Percentiles rank a stretch among this genome's conserved stretches.
Conservation (phyloP, 441 rosid species). For the Syzygium malaccense region DNA sequence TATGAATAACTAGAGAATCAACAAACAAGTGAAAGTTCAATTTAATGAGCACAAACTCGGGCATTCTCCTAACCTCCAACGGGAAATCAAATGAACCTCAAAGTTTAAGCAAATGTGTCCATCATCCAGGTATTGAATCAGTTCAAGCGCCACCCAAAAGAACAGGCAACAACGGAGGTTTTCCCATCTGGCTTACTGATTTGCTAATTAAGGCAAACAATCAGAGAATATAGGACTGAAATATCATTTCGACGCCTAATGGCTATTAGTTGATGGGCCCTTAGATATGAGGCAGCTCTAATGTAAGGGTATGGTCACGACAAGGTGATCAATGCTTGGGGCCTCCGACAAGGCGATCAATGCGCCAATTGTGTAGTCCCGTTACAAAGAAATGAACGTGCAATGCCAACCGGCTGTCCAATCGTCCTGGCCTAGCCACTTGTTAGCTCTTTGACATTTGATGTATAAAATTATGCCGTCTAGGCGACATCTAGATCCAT, state of each 20-base stretch:
- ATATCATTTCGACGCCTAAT: too few species aligned
- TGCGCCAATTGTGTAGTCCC: not conserved
- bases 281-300: not conserved
- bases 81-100: too few species aligned
- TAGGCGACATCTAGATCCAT: not conserved
- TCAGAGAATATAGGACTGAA: too few species aligned
- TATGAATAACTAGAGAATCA: not conserved
- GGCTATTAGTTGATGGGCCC: not conserved
- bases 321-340: not conserved
- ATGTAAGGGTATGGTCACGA: not conserved
- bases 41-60: not conserved
- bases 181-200: not conserved
- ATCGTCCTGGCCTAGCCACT: not conserved
- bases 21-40: not conserved
- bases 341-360: not conserved
- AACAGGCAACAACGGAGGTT: not conserved
- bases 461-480: not conserved
- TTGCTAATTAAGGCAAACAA: not conserved
- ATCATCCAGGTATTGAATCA: not conserved
- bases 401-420: not conserved
- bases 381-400: too few species aligned
- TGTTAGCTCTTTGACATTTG: not conserved
- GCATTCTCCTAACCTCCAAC: not conserved
- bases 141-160: not conserved
- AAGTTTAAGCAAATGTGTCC: not conserved